Base-by-base conservation (phyloP, 2,329 filamentous ascomycete genomes). In the Alternaria atra region DNA sequence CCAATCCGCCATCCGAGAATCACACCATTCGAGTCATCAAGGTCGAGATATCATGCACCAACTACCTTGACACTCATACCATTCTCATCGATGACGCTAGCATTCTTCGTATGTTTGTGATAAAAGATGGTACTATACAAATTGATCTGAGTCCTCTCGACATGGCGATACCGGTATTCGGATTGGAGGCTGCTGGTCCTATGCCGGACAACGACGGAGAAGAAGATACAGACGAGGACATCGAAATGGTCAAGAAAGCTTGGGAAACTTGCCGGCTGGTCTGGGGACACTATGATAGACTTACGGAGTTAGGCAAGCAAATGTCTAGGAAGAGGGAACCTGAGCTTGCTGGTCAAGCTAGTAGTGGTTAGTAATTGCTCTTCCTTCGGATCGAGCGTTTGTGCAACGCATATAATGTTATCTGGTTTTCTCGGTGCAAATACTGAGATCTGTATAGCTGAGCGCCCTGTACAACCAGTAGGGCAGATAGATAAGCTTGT, bases 71-170 rank as follows among this genome's bases (percentile, higher is more conserved):
- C 32, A 55, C 43, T 17, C 12, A 39, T 5, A 47, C 30, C 7
- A 48, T 55, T 2, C 12, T 55, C 6, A 20, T 48, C 43, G 34
- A 55, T 20, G 34, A 55, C 17, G 5, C 34, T 15, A 37, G 23
- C 13, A n/a, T 55, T 23, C 53, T 55, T 7, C 32, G 34, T 23
- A 55, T 48, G 53, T 55, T 55, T 30, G n/a, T 23, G 17, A 13
- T 32, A 10, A 32, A 20, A 25, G 2, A 32, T 2, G 15, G 12
- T 7, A 29, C 34, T 6, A 20, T 39, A 15, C 7, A 30, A 32
- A 32, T 55, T n/a, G 43, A 39, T 30, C 6, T 48, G 15, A 20
- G n/a, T 9, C 10, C 23, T 2, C 27, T 55, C 12, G n/a, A 47
- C 7, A 29, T 13, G 6, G 8, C 13, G 3, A 27, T 48, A 30